Conservation (phyloP, 768 basidiomycete species). For the Candolleomyces aberdarensis region DNA sequence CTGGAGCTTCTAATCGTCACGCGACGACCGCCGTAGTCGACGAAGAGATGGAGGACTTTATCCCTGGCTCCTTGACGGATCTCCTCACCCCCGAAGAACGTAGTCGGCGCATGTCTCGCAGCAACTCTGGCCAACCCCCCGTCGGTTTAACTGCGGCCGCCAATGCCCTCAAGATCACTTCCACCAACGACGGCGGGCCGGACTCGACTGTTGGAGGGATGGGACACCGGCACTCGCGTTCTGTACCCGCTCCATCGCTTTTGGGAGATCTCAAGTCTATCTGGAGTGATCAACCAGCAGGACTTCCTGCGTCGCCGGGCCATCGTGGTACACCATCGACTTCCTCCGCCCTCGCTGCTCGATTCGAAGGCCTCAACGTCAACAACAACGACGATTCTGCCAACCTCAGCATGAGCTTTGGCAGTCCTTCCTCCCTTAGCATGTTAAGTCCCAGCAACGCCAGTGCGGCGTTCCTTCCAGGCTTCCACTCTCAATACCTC, state of each 20-base stretch:
- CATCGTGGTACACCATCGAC: slow-evolving; percentile 48
- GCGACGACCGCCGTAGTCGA: slow-evolving; percentile 56
- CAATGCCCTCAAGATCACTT: neutral
- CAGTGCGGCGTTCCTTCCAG: slow-evolving; percentile 78
- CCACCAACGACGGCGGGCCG: neutral
- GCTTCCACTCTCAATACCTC: slow-evolving; percentile 63
- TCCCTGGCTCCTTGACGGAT: slow-evolving; percentile 86
- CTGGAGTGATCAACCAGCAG: slow-evolving; percentile 59
- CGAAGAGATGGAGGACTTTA: slow-evolving; percentile 83
- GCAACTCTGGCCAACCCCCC: slow-evolving; percentile 45
- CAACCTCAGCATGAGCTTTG: slow-evolving; percentile 32
- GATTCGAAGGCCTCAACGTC: slow-evolving; percentile 26
- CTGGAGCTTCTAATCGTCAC: too few species aligned
- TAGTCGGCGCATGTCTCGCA: slow-evolving; percentile 76
- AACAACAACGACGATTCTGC: slow-evolving; percentile 21
- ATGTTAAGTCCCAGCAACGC: slow-evolving; percentile 72
- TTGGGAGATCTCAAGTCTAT: slow-evolving; percentile 76
- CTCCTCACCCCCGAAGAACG: slow-evolving; percentile 87
- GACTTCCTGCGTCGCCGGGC: slow-evolving; percentile 31
- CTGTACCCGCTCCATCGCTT: slow-evolving; percentile 75
- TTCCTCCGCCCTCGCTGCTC: slow-evolving; percentile 44
- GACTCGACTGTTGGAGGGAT: slow-evolving; percentile 11
- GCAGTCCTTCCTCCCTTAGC: slow-evolving; percentile 26
- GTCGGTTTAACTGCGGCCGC: slow-evolving; percentile 13
- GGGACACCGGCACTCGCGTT: slow-evolving; percentile 77